phyloP scores from a whole-genome alignment of 2,329 filamentous ascomycete genomes.

The Colletotrichum ledebouriae region DNA sequence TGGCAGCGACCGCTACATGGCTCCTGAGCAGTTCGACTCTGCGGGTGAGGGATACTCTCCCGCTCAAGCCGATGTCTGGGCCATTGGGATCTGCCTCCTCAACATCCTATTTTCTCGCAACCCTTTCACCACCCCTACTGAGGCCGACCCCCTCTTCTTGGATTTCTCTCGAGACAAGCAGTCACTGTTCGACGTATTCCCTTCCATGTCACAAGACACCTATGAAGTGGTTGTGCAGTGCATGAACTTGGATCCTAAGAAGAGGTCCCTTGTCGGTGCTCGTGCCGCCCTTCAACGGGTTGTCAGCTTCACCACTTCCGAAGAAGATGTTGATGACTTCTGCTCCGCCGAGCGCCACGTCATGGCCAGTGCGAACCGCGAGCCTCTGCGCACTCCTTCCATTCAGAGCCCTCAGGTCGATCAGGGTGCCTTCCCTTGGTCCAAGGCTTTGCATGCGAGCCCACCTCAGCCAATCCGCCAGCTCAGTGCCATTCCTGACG shows the following conservation, averaged over 20 bases:
- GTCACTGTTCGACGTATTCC: slow-evolving; percentile 97
- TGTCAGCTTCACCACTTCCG: slow-evolving; percentile 92
- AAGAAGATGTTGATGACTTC: slow-evolving; percentile 94
- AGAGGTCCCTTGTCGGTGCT: slow-evolving; percentile 84
- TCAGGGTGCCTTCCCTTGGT: slow-evolving; percentile 92
- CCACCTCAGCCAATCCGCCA: slow-evolving; percentile 81
- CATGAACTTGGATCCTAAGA: slow-evolving; percentile 90
- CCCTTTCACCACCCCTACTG: slow-evolving; percentile 90
- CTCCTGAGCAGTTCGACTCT: slow-evolving; percentile 96
- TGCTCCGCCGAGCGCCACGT: slow-evolving; percentile 84
- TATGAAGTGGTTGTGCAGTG: slow-evolving; percentile 93
- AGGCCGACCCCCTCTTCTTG: slow-evolving; percentile 91
- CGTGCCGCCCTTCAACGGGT: slow-evolving; percentile 83
- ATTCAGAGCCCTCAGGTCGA: slow-evolving; percentile 89
- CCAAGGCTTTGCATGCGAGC: slow-evolving; percentile 86
- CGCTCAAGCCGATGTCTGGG: slow-evolving; percentile 95
- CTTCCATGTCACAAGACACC: slow-evolving; percentile 98
- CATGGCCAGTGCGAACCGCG: slow-evolving; percentile 88
- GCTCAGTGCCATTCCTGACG: slow-evolving; percentile 87
- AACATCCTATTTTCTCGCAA: slow-evolving; percentile 98
- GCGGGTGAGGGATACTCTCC: slow-evolving; percentile 90
- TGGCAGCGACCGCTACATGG: slow-evolving; percentile 99
- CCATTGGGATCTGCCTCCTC: slow-evolving; percentile 94
- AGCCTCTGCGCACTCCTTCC: slow-evolving; percentile 95
- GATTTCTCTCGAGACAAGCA: slow-evolving; percentile 96